These are phyloP conservation scores for Quillaja saponaria DNA, from an alignment of 306 rosid species.

Conservation along the genomic window DNA sequence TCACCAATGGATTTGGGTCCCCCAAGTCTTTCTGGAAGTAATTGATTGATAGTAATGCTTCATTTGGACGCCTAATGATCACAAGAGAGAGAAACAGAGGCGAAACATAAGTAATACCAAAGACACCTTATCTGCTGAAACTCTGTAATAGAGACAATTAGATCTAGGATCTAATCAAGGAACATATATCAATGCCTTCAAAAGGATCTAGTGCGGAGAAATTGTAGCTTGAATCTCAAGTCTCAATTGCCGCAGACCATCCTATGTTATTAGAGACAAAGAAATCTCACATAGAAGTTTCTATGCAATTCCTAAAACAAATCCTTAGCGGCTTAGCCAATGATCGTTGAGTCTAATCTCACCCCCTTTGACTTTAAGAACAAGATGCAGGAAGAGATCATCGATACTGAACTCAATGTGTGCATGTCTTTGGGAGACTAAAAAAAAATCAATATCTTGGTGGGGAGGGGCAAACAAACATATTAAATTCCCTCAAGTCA, in stretches of 20 bases:
- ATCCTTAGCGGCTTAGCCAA: too few species aligned
- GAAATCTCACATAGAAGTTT: background rate
- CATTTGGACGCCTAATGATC: slow-evolving; percentile 82
- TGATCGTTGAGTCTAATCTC: too few species aligned
- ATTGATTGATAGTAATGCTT: slow-evolving; percentile 90
- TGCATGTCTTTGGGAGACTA: too few species aligned
- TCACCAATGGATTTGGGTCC: slow-evolving; percentile 80
- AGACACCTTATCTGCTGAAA: background rate
- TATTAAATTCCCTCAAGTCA: slow-evolving; percentile 6
- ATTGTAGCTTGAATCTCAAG: background rate
- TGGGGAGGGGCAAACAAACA: too few species aligned
- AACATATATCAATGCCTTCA: too few species aligned
- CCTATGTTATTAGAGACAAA: background rate
- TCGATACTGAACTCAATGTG: too few species aligned
- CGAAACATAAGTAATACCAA: slow-evolving; percentile 14
- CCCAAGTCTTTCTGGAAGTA: slow-evolving; percentile 90
- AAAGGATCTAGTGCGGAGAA: slow-evolving; percentile 4
- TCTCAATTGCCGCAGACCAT: background rate
- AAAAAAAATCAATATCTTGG: too few species aligned
- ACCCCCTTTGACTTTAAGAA: too few species aligned
- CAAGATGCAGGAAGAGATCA: too few species aligned
- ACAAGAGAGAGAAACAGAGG: slow-evolving; percentile 23
- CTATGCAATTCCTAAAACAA: background rate
- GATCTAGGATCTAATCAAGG: too few species aligned
- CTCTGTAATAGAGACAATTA: too few species aligned